Conservation (phyloP, 164 flowering plant species). For the Saururus chinensis region DNA sequence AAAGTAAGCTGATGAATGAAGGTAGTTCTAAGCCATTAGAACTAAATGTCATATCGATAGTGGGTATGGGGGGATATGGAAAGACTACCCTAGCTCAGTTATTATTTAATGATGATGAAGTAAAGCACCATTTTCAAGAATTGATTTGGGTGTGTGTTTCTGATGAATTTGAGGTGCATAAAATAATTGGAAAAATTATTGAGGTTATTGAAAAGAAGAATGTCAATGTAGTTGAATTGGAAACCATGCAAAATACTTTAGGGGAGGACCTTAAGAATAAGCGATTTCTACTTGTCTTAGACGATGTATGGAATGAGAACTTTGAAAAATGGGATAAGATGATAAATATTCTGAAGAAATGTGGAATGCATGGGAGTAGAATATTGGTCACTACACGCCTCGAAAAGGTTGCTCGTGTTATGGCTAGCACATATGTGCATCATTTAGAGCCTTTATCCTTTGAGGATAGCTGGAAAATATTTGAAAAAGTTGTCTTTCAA, state of each 20-base stretch:
- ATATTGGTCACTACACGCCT: slow-evolving; percentile 6
- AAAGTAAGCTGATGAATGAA: no score
- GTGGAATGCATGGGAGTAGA: slow-evolving; percentile 2
- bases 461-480: slow-evolving; percentile 1
- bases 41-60: slow-evolving; percentile 3
- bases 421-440: not conserved
- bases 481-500: not conserved
- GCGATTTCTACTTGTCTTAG: slow-evolving; percentile 9
- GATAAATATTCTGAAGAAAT: not conserved
- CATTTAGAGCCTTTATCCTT: not conserved
- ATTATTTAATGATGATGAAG: not conserved
- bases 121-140: not conserved
- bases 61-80: slow-evolving; percentile 7
- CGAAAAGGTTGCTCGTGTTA: not conserved
- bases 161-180: no score
- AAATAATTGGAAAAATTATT: no score
- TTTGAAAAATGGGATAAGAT: slow-evolving; percentile 1
- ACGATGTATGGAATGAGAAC: slow-evolving; percentile 7
- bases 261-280: not conserved
- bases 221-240: not conserved
- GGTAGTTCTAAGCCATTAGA: not conserved
- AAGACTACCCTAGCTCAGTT: slow-evolving; percentile 9
- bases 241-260: not conserved
- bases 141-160: slow-evolving; percentile 5
- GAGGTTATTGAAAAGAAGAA: not conserved